Base-by-base conservation (phyloP, 139 green algal genomes). In the Limnomonas spitsbergensis region DNA sequence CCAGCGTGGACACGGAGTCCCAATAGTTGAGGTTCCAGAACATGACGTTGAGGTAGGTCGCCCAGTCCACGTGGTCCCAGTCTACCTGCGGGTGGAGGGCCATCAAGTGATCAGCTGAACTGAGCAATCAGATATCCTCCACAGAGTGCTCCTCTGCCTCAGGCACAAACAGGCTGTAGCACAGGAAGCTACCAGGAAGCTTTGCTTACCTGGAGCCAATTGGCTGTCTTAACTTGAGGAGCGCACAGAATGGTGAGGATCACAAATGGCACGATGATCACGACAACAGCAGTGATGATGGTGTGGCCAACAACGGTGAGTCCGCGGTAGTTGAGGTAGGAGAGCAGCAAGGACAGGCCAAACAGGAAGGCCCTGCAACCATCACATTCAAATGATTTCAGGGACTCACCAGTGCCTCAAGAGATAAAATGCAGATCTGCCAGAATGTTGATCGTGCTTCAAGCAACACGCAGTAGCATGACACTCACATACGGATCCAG, bases 21-120 rank as follows among this genome's bases (percentile, higher is more conserved):
- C 85, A 90, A 75, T 83, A 87, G 76, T 86, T 90, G 29, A 88
- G 76, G 83, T 90, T 88, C 94, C 95, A 99, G 86, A 99, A 99
- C 88, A 99, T 96, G 69, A 96, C 90, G 80, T 98, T 97, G 9
- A 99, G 66, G 79, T 94, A 98, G 27, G 87, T 87, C 29, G 82
- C 40, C 95, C 94, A 98, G 29, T 94, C 38, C 68, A 97, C 88
- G 0, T 34, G 72, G 0, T 73, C 39, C 76, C 67, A 86, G 56
- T 95, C 87, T 53, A 89, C 61, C 73, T 84, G 40, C 35, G 56
- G n/a, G n/a, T n/a, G n/a, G n/a, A n/a, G n/a, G n/a, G n/a, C n/a
- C n/a, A n/a, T n/a, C n/a, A n/a, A n/a, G n/a, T n/a, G n/a, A n/a
- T n/a, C n/a, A n/a, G n/a, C n/a, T n/a, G n/a, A n/a, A n/a, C n/a